These are phyloP conservation scores for Neofusicoccum sp. DNA, from an alignment of 2,329 filamentous ascomycete species.

Conservation along the genomic window DNA sequence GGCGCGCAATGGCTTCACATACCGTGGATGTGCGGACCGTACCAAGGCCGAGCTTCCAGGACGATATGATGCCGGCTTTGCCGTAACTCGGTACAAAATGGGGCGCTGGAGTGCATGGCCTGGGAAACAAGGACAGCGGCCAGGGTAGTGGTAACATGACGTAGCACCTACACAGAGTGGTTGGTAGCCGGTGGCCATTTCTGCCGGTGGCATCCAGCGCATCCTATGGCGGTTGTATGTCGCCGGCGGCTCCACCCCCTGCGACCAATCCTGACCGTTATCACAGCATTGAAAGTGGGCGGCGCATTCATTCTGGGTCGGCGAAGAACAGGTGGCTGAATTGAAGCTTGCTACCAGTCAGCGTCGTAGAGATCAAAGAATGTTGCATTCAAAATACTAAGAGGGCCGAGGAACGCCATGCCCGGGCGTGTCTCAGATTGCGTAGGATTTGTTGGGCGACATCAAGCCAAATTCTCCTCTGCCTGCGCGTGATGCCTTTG, in stretches of 20 bases:
- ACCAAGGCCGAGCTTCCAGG: neutral
- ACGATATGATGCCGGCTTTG: neutral
- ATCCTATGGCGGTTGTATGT: neutral
- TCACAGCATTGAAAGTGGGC: neutral
- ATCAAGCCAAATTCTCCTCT: no score
- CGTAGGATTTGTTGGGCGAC: conserved; percentile 46
- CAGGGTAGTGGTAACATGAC: neutral
- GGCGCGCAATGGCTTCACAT: conserved; percentile 39
- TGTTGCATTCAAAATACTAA: no score
- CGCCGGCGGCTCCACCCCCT: neutral
- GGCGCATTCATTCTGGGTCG: neutral
- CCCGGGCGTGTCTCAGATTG: conserved; percentile 33
- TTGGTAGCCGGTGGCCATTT: neutral
- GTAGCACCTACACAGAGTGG: neutral
- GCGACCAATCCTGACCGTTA: neutral
- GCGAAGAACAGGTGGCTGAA: no score
- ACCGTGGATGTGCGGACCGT: conserved; percentile 30
- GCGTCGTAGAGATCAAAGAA: no score
- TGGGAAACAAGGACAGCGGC: neutral
- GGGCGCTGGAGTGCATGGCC: neutral
- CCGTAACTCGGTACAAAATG: neutral
- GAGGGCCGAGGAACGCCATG: no score
- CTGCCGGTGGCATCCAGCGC: neutral
- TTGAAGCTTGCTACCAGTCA: no score
- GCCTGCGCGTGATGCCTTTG: no score